Evolutionary conservation across 2,329 filamentous ascomycete species (phyloP), one percentile per base, ranked within the genome.

Genomic region (Trichoderma sp.): DNA sequence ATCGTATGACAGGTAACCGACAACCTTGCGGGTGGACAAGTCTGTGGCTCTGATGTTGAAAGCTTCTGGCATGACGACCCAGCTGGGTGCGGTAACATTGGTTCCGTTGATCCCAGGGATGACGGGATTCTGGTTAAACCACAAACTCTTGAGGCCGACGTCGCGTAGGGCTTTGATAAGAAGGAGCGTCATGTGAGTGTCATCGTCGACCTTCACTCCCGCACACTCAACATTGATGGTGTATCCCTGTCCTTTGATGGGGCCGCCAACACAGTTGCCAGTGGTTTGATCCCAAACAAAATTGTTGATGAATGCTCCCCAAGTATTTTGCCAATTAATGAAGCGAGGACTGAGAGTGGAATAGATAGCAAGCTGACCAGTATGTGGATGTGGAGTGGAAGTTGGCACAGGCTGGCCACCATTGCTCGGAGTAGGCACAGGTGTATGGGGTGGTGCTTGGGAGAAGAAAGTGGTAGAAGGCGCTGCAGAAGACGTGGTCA

Each of bases 21-120:
- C 74, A 5, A 80, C 71, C 3, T 77, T 79, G 32, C 80, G 76
- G 30, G 76, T 79, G 13, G 79, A 75, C 47, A 76, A 75, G 67
- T 82, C 80, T 4, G 77, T 78, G 3, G 80, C 81, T 61, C 78
- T 75, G 34, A 82, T 74, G 20, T 75, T 80, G 68, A 82, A 81
- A 1, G 79, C 75, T 67, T 82, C 80, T 0, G 81, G 81, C 80
- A 82, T 82, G 50, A 82, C 77, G 6, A 82, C 80, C 81, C 81
- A 82, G 70, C 76, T 80, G 4, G 76, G 67, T 2, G 74, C 73
- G 13, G 79, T 77, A 0, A 75, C 66, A 66, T 77, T 78, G 70
- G 76, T 77, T 32, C 75, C 77, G 68, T 77, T 78, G 55, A 75
- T 77, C 4, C 78, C 77, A 17, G 81, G 81, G 13, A 82, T 74